phyloP scores from a whole-genome alignment of 2,329 filamentous ascomycete species.

The Verticillium zaregamsianum region DNA sequence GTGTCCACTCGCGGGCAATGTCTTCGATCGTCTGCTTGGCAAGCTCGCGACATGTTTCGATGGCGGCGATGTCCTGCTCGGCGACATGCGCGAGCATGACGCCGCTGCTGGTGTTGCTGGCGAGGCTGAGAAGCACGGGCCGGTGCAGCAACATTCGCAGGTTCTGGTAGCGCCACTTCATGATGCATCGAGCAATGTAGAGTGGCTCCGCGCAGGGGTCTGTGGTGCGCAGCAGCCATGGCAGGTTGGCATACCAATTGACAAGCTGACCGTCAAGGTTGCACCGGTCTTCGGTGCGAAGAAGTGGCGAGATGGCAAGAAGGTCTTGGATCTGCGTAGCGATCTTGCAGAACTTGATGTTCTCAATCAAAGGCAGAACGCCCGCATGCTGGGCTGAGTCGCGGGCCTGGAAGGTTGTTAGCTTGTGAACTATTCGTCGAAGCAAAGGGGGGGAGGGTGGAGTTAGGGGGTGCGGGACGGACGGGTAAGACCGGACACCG shows the following conservation, averaged over 20 bases:
- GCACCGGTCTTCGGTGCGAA: slow-evolving; percentile 62
- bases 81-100: slow-evolving; percentile 37
- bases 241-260: slow-evolving; percentile 68
- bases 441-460: slow-evolving; percentile 3
- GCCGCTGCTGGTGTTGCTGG: slow-evolving; percentile 43
- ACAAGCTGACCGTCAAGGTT: slow-evolving; percentile 64
- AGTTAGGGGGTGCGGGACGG: background rate
- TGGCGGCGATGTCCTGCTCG: slow-evolving; percentile 62
- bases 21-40: slow-evolving; percentile 69
- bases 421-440: background rate
- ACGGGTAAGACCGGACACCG: background rate
- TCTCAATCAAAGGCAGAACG: slow-evolving; percentile 68
- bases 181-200: slow-evolving; percentile 65
- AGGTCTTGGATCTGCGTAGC: slow-evolving; percentile 74
- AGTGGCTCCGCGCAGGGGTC: slow-evolving; percentile 69
- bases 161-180: slow-evolving; percentile 81
- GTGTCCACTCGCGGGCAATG: slow-evolving; percentile 64
- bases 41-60: slow-evolving; percentile 65
- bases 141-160: slow-evolving; percentile 72
- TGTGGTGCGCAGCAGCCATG: slow-evolving; percentile 58
- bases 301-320: slow-evolving; percentile 64
- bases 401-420: slow-evolving; percentile 19
- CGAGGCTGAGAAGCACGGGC: slow-evolving; percentile 64
- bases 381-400: slow-evolving; percentile 58
- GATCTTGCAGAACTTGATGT: slow-evolving; percentile 76